Base-by-base conservation (phyloP, 202 grass and related monocot genomes). In the Panicum hallii region DNA sequence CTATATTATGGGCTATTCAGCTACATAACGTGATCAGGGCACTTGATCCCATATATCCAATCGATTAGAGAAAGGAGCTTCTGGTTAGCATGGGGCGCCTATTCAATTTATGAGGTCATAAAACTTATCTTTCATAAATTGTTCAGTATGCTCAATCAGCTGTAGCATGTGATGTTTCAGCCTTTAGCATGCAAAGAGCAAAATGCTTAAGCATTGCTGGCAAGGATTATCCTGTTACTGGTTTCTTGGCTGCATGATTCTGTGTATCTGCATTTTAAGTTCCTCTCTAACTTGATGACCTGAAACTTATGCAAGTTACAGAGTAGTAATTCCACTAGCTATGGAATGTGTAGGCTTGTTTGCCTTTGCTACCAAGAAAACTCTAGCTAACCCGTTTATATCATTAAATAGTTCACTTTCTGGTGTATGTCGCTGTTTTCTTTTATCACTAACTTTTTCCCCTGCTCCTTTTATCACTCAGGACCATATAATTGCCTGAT, bases 261-360 rank as follows among this genome's bases (percentile, higher is more conserved):
- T 2, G 11, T 55, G 38, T 72, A 55, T 41, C 52, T 64, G 53
- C 53, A 89, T 70, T 70, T 63, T 54, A 26, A 72, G 19, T 81
- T 38, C 32, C 15, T 8, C 20, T 71, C 45, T 41, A 89, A 69
- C 50, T 50, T 67, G 26, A 32, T 65, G 53, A 41, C 72, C 79
- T 86, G 72, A 66, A 74, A 74, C 44, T 87, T 30, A 53, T 67
- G 74, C 43, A 23, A 66, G 45, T 63, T 61, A n/a, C 32, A 23
- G 19, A 16, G 48, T 64, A 72, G 55, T 47, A 48, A 42, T 62
- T 85, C 12, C 14, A 71, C 55, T 42, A 42, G 22, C 74, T 75
- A 70, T 52, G 17, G 43, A 62, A 82, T 90, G 19, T 82, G 9
- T 80, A 87, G 75, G 54, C 23, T 69, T 75, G 84, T 83, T 75